Conservation (phyloP, 2,329 filamentous ascomycete species). For the Cladobotryum mycophilum region DNA sequence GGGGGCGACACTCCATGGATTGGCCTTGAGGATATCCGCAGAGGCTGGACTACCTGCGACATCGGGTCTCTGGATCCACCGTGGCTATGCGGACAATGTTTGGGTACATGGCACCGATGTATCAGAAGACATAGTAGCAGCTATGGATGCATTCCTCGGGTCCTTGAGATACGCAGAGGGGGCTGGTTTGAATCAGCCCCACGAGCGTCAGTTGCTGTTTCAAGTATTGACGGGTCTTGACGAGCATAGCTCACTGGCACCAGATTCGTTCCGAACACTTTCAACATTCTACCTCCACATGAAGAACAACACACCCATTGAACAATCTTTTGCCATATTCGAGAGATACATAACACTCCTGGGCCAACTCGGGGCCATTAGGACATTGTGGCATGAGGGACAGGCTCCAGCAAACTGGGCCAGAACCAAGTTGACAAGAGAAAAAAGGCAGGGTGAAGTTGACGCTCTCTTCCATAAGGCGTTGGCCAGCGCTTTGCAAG, state of each 20-base stretch:
- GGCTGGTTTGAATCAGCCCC: not conserved
- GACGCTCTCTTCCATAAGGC: slow-evolving; percentile 9
- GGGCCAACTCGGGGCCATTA: slow-evolving; percentile 24
- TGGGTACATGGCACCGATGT: slow-evolving; percentile 12
- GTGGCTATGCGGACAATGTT: slow-evolving; percentile 14
- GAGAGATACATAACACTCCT: slow-evolving; percentile 23
- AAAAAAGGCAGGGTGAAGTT: not conserved
- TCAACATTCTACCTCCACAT: slow-evolving; percentile 12
- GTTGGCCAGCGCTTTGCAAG: slow-evolving; percentile 5
- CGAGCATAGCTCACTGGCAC: slow-evolving; percentile 15
- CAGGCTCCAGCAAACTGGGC: slow-evolving; percentile 10
- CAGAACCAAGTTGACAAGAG: not conserved
- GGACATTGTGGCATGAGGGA: slow-evolving; percentile 28
- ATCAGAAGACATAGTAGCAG: slow-evolving; percentile 17
- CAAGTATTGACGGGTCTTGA: slow-evolving; percentile 24
- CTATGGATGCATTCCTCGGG: slow-evolving; percentile 15
- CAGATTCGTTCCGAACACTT: slow-evolving; percentile 22
- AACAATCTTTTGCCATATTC: slow-evolving; percentile 16
- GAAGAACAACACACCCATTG: not conserved
- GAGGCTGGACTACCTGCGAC: slow-evolving; percentile 18
- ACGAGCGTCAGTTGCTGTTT: slow-evolving; percentile 21
- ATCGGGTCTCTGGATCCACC: slow-evolving; percentile 20
- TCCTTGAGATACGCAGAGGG: not conserved
- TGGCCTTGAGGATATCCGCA: slow-evolving; percentile 27
- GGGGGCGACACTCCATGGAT: slow-evolving; percentile 22